A percentile compares a stretch with the other conserved stretches of the same genome.
Conservation (phyloP, 768 basidiomycete genomes). For the Termitomyces sp. region DNA sequence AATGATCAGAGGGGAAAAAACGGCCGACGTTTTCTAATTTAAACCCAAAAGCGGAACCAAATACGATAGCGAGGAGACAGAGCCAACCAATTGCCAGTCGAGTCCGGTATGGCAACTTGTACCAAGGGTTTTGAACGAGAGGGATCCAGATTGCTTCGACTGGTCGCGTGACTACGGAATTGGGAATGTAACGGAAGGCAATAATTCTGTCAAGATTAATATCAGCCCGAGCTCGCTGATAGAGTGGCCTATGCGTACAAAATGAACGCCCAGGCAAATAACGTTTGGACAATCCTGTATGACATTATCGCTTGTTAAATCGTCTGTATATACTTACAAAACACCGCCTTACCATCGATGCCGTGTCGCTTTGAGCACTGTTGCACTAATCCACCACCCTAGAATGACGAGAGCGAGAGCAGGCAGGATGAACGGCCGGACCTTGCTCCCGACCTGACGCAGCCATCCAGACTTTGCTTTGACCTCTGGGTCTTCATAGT, state of each 20-base stretch:
- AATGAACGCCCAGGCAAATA: constrained; percentile 83
- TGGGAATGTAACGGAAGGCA: constrained; percentile 81
- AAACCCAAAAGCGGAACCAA: constrained; percentile 88
- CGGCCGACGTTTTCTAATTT: constrained; percentile 44
- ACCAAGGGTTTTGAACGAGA: constrained; percentile 62
- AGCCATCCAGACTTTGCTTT: constrained; percentile 1
- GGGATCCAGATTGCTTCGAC: constrained; percentile 68
- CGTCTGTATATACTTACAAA: constrained; percentile 1
- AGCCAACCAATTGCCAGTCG: constrained; percentile 71
- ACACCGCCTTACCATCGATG: constrained; percentile 56
- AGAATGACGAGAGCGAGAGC: constrained; percentile 57
- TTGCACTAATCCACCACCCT: constrained; percentile 84
- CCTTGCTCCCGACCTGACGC: constrained; percentile 12
- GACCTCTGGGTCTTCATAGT: constrained; percentile 7
- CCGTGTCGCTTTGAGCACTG: constrained; percentile 60
- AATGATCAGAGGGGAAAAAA: not conserved
- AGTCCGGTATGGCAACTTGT: constrained; percentile 39
- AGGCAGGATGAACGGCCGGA: constrained; percentile 41
- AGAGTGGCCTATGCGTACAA: constrained; percentile 34
- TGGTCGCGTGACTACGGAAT: constrained; percentile 63
- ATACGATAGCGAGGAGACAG: constrained; percentile 67
- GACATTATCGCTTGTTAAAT: constrained; percentile 1
- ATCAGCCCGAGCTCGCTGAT: not conserved
- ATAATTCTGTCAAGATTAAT: constrained; percentile 44
- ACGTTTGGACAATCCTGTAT: constrained; percentile 68